Base-by-base conservation (phyloP, 2,329 filamentous ascomycete species). In the Metarhizium guizhouense region DNA sequence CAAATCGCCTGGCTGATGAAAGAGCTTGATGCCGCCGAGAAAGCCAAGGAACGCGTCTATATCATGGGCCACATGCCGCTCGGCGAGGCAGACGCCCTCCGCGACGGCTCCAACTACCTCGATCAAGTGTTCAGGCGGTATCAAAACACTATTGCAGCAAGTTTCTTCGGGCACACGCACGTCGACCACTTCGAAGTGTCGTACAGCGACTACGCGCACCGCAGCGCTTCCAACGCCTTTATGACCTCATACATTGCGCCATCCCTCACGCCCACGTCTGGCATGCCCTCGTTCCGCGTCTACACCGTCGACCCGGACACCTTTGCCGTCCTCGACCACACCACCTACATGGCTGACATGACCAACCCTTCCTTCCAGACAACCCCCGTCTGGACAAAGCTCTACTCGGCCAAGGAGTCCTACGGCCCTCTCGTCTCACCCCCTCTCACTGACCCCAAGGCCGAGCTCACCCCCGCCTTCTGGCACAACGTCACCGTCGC, bases 111-210 rank as follows among this genome's bases (percentile, higher is more conserved):
- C 42, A 73, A 78, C 63, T 76, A 78, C 61, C 71, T 82, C 20
- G 75, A 82, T 61, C 75, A 78, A 61, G 75, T 83, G 50, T 66
- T 82, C 13, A 72, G 76, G 47, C 75, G 80, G 34, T 84, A 81
- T 64, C 70, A 74, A 20, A 71, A 72, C 25, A 82, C 79, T 10
- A 77, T 83, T 25, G 76, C 78, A 3, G 80, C 72, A 43, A 70
- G 81, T 59, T 83, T 83, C 68, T 83, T 76, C 58, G 80, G 76
- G 5, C 80, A 84, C 65, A 83, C 80, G 0, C 81, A 83, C 67
- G 68, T 72, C 54, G 80, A 83, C 60, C 74, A 80, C 55, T 83
- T 83, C 59, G 72, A 82, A 61, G 68, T 84, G 53, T 75, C 74
- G 20, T 84, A 84, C 67, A 63, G 69, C 29, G 64, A 81, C 65